Conservation (phyloP, 176 grass and related monocot genomes). For the Carex myosuroides region DNA sequence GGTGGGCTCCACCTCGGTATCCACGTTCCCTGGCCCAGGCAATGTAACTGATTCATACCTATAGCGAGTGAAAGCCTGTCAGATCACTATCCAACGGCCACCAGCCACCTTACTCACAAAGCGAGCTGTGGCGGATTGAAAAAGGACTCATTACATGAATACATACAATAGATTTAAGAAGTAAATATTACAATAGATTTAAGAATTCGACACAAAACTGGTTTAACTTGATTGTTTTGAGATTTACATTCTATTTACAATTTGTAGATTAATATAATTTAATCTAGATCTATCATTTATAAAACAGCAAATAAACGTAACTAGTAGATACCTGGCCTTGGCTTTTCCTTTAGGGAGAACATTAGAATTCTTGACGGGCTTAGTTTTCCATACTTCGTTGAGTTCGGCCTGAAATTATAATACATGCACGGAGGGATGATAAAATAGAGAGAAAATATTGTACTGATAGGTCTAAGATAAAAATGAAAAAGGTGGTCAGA, state of each 20-base stretch:
- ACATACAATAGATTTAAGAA: background rate
- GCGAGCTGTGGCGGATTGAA: background rate
- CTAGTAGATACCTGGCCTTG: conserved; percentile 64
- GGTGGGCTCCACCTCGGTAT: conserved; percentile 58
- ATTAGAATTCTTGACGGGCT: conserved; percentile 33
- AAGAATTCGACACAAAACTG: background rate
- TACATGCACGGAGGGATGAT: background rate
- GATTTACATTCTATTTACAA: background rate
- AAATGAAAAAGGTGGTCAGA: background rate
- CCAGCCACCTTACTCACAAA: background rate
- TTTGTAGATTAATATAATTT: background rate
- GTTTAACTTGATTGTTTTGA: background rate
- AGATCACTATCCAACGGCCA: conserved; percentile 9
- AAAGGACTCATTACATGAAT: background rate
- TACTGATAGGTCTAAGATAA: background rate
- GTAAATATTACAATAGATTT: background rate
- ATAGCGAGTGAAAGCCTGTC: conserved; percentile 19
- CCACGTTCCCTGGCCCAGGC: conserved; percentile 29
- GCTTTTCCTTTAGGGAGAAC: conserved; percentile 70
- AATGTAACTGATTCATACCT: conserved; percentile 91
- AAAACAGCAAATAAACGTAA: background rate
- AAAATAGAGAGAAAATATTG: background rate
- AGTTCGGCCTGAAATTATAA: conserved; percentile 45
- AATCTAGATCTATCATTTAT: background rate
- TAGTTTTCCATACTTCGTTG: conserved; percentile 54